A percentile compares a stretch with the other conserved stretches of the same genome.
Conservation (phyloP, 805 yeast species). For the Komagataella populi region DNA sequence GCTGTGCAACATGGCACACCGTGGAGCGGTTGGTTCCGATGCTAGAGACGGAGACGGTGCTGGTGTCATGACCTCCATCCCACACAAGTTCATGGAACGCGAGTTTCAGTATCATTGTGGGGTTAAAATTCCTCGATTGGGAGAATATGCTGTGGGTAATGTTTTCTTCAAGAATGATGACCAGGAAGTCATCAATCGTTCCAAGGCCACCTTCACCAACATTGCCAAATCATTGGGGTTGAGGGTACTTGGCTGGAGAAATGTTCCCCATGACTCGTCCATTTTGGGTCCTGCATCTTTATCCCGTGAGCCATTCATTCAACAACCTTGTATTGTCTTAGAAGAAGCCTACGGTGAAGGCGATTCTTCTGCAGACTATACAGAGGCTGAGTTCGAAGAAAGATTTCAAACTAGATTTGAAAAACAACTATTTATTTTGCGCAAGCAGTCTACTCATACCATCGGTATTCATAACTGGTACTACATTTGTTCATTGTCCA, state of each 20-base stretch:
- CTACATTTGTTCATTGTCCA: conserved; percentile 85
- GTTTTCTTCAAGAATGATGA: conserved; percentile 81
- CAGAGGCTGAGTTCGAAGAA: conserved; percentile 39
- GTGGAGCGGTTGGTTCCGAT: conserved; percentile 95
- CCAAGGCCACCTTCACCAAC: conserved; percentile 66
- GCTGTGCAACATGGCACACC: conserved; percentile 95
- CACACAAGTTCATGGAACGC: conserved; percentile 74
- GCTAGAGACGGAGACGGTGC: conserved; percentile 99
- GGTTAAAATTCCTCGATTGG: conserved; percentile 57
- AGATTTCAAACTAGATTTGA: conserved; percentile 57
- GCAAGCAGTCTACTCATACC: conserved; percentile 82
- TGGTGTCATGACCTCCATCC: conserved; percentile 86
- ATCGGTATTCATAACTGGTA: conserved; percentile 96
- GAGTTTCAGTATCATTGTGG: conserved; percentile 67
- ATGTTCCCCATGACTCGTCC: conserved; percentile 89
- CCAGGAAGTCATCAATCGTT: conserved; percentile 49
- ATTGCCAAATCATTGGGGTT: conserved; percentile 69
- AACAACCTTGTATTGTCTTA: conserved; percentile 88
- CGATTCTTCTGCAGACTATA: conserved; percentile 18
- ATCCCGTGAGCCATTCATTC: conserved; percentile 80
- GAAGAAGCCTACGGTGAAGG: conserved; percentile 31
- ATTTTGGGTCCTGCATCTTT: conserved; percentile 90
- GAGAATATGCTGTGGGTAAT: conserved; percentile 93
- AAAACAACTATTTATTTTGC: conserved; percentile 68
- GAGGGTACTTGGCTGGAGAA: conserved; percentile 86